Base-by-base conservation (phyloP, 106 monocot species). In the Dendrobium chrysotoxum region DNA sequence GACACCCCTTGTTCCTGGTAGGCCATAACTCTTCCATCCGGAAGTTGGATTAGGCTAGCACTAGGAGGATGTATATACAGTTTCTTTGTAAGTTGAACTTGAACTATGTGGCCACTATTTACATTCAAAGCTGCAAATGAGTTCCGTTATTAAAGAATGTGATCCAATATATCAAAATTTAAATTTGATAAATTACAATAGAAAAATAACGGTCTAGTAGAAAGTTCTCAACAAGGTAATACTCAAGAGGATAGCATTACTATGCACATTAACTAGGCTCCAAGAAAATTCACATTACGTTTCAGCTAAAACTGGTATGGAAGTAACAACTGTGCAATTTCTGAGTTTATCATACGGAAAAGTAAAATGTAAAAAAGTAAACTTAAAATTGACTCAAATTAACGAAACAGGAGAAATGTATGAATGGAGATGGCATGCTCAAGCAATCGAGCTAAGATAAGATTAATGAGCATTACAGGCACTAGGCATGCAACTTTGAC, bases 1-100 rank as follows among this genome's bases (percentile, higher is more conserved):
- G 90, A 70, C 76, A 92, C 91, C 77, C 98, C 95, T 80, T 89
- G 85, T 79, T 91, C 90, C n/a, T 82, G 82, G 91, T 92, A 98
- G 40, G 98, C 84, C 79, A 98, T 75, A 65, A 88, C 72, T 55
- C 94, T 83, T 55, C 94, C 94, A 95, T 98, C 95, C 77, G 91
- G 94, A 86, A 98, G 94, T 86, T 84, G 89, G 67, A 98, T 87
- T 76, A 80, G 81, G 35, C 77, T 82, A 53, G 98, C 98, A 84
- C 80, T 92, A 4, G 98, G 91, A 40, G 94, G 92, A 77, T 87
- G 82, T 80, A 89, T 82, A 70, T 87, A 80, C 65, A 98, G 55
- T 84, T 86, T 88, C 81, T 84, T 92, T 28, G 92, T 91, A 18
- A 70, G 72, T 72, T 92, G 77, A 1, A 80, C 76, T 61, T 85